These are phyloP conservation scores for Fennellomyces sp. DNA, from an alignment of 371 early-diverging fungal species.

Conservation along the genomic window DNA sequence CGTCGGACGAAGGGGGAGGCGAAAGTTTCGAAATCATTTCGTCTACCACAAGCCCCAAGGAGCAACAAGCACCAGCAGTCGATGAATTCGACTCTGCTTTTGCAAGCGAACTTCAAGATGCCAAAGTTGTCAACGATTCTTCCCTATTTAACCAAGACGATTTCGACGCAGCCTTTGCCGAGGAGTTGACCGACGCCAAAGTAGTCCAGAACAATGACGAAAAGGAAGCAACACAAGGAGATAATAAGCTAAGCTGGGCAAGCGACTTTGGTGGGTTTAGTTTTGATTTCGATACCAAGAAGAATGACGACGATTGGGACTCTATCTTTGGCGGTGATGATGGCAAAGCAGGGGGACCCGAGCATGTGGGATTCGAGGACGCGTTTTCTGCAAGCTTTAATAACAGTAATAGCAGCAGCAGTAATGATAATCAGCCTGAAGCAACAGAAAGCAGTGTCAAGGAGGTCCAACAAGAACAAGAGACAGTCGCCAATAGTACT, in stretches of 20 bases:
- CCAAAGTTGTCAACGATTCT: neutral
- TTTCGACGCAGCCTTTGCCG: conserved; percentile 37
- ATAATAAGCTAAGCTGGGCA: conserved; percentile 29
- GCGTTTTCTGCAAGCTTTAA: conserved; percentile 15
- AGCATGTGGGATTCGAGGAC: conserved; percentile 13
- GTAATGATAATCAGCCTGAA: neutral
- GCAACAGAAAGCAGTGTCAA: neutral
- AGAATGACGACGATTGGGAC: conserved; percentile 41
- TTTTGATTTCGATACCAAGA: conserved; percentile 29
- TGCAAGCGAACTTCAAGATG: conserved; percentile 20
- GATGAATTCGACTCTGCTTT: conserved; percentile 20
- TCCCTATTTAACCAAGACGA: conserved; percentile 15
- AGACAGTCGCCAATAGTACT: conserved; percentile 23
- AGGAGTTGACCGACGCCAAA: conserved; percentile 38
- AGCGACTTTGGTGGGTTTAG: conserved; percentile 39
- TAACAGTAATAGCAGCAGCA: neutral
- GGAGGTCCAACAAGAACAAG: neutral
- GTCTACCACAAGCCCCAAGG: neutral
- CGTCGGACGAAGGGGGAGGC: conserved; percentile 2
- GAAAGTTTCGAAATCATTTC: conserved; percentile 17
- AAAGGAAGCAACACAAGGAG: neutral
- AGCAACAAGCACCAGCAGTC: neutral
- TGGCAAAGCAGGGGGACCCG: conserved; percentile 18
- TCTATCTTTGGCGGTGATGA: conserved; percentile 50
- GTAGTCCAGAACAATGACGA: conserved; percentile 19